Evolutionary conservation across 2,329 filamentous ascomycete species (phyloP).

Genomic region (Purpureocillium takamizusanense): DNA sequence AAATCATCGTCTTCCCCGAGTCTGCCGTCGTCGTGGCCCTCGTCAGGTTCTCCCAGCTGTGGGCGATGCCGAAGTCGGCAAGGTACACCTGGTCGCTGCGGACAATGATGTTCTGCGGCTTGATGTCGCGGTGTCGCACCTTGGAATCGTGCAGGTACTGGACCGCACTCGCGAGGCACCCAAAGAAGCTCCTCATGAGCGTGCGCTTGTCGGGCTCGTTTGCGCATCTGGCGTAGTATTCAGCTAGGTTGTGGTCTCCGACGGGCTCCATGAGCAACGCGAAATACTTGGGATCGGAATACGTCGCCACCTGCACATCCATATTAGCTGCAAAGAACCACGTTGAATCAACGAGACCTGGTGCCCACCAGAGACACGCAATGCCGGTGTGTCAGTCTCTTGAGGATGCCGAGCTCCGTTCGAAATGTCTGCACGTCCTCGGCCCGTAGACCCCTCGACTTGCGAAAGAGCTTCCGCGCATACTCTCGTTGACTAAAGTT

Average conservation of each 20-base stretch:
- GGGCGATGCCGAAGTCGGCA: conserved; percentile 8
- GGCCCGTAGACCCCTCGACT: not conserved
- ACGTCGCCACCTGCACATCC: not conserved
- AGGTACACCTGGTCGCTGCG: conserved; percentile 2
- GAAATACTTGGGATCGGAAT: not conserved
- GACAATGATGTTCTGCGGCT: conserved; percentile 9
- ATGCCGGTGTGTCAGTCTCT: not conserved
- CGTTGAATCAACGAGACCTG: no score
- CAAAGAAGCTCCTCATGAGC: conserved; percentile 2
- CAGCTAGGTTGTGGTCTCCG: not conserved
- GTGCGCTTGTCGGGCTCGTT: not conserved
- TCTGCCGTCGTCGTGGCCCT: not conserved
- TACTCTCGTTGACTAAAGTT: not conserved
- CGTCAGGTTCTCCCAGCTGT: conserved; percentile 1
- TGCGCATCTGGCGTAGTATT: not conserved
- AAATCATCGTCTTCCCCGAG: not conserved
- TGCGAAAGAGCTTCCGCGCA: not conserved
- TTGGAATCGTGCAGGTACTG: conserved; percentile 2
- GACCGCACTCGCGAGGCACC: conserved; percentile 1
- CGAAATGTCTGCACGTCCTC: not conserved
- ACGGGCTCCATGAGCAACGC: not conserved
- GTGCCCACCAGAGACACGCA: not conserved
- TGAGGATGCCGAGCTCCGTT: not conserved
- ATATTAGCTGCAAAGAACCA: not conserved
- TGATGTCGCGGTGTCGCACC: conserved; percentile 8